A percentile compares a stretch with the other conserved stretches of the same genome.
These are phyloP conservation scores for Citrus trifoliata DNA, from an alignment of 345 rosid species.

Conservation along the genomic window DNA sequence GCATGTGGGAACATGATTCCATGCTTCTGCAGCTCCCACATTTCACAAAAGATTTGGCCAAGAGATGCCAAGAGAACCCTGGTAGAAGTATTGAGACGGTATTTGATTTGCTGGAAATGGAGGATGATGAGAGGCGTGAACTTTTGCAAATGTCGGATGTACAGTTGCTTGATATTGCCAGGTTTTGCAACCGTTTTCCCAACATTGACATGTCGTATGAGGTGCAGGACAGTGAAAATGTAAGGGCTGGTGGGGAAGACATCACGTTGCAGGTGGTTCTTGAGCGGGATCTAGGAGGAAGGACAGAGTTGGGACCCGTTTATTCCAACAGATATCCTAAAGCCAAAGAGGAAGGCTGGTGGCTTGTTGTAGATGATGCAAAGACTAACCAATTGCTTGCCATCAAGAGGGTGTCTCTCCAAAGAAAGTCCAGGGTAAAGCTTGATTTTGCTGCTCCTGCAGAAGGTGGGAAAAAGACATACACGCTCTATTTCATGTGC, in stretches of 20 bases:
- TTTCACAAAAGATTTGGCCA: too few relatives aligned
- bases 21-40: too few relatives aligned
- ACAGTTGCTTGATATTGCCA: slow-evolving; percentile 78
- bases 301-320: slow-evolving; percentile 76
- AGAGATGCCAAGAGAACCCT: too few relatives aligned
- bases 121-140: slow-evolving; percentile 77
- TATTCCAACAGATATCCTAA: slow-evolving; percentile 74
- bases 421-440: slow-evolving; percentile 51
- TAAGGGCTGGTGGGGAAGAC: slow-evolving; percentile 56
- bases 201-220: slow-evolving; percentile 74
- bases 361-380: slow-evolving; percentile 88
- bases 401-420: slow-evolving; percentile 52
- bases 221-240: slow-evolving; percentile 50
- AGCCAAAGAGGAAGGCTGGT: slow-evolving; percentile 96
- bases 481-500: slow-evolving; percentile 78
- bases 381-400: slow-evolving; percentile 81
- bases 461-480: slow-evolving; percentile 59
- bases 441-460: slow-evolving; percentile 81
- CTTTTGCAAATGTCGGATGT: slow-evolving; percentile 69
- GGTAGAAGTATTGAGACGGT: too few relatives aligned
- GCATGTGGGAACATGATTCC: too few relatives aligned
- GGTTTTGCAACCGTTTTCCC: slow-evolving; percentile 84
- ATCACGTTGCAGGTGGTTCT: slow-evolving; percentile 61
- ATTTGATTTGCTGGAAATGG: slow-evolving; percentile 90
- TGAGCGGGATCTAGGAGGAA: slow-evolving; percentile 81